These are phyloP conservation scores for Darksidea phi DNA, from an alignment of 495 filamentous ascomycete species.

Conservation along the genomic window DNA sequence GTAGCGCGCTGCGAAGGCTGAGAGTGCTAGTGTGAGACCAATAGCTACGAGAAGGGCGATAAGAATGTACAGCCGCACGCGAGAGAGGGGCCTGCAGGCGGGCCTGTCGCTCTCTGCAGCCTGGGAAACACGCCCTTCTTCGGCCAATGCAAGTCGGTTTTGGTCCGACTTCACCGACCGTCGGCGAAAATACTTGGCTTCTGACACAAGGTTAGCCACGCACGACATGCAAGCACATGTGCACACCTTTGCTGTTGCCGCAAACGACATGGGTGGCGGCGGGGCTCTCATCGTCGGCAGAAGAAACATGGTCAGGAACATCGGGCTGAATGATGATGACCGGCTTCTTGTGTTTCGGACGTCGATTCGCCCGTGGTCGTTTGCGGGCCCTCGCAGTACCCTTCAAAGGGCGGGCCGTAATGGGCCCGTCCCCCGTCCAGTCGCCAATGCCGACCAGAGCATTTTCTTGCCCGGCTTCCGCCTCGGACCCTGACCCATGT, in stretches of 20 bases:
- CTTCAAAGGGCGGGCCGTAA: not conserved
- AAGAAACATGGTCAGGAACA: not conserved
- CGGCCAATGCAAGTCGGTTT: constrained; percentile 16
- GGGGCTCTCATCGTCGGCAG: not conserved
- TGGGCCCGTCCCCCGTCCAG: constrained; percentile 1
- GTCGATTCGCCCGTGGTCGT: not conserved
- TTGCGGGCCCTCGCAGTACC: not conserved
- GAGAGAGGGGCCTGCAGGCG: constrained; percentile 2
- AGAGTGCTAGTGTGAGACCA: constrained; percentile 9
- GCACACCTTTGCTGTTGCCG: constrained; percentile 10
- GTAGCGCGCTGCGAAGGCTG: not conserved
- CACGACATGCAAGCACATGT: not conserved
- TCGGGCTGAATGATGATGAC: constrained; percentile 14
- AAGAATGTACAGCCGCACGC: constrained; percentile 8
- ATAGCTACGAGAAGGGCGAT: constrained; percentile 17
- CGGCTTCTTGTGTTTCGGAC: constrained; percentile 19
- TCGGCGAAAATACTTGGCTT: constrained; percentile 14
- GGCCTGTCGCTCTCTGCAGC: not conserved
- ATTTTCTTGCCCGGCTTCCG: constrained; percentile 8
- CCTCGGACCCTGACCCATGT: constrained; percentile 22
- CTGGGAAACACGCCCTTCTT: constrained; percentile 7
- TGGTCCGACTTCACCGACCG: not conserved
- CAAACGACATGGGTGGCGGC: not conserved
- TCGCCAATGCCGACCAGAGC: constrained; percentile 6
- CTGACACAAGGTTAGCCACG: not conserved